Base-by-base conservation (phyloP, 345 rosid genomes). In the Populus tremula region DNA sequence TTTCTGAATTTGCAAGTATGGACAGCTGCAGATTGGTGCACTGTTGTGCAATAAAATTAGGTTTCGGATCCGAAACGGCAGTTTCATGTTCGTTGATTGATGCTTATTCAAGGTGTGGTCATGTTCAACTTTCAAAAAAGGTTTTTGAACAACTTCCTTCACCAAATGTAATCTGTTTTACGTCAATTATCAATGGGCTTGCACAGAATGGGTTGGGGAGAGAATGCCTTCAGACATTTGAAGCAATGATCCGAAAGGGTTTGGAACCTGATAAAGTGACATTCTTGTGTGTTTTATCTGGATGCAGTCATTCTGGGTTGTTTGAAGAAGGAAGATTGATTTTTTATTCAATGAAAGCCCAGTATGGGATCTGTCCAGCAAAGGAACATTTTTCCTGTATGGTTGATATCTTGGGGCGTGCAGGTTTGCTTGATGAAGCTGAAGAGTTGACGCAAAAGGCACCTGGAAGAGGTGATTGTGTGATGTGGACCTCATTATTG, bases 401-500 rank as follows among this genome's bases (percentile, higher is more conserved):
- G 94, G 84, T 90, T 67, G 95, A 93, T 88, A 87, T 93, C 76
- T 76, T 91, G 79, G 95, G 98, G 64, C 90, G 92, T 65, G 90
- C 93, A 73, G 94, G 93, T 83, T 73, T 89, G 74, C 85, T 93
- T 27, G 76, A 87, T 18, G 87, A 91, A 84, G 98, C 94, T 2
- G 93, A 90, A 73, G 85, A 69, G 53, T 82, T 94, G 80, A 86
- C 89, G 78, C 88, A 77, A 69, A 87, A 79, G 78, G 84, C 87
- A 41, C 81, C 84, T 6, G 88, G 81, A 66, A 82, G 78, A 80
- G 89, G 82, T 54, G 87, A 88, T 80, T 84, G 87, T 85, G 85
- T 85, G 13, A 89, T 88, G 82, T 94, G 94, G 94, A 88, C 90
- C 82, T 94, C 98, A 4, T 85, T 94, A 81, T 83, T 93, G 77